Evolutionary conservation across 2,329 filamentous ascomycete species (phyloP), one percentile per base, ranked within the genome.

Genomic region (Helminthosporium solani): DNA sequence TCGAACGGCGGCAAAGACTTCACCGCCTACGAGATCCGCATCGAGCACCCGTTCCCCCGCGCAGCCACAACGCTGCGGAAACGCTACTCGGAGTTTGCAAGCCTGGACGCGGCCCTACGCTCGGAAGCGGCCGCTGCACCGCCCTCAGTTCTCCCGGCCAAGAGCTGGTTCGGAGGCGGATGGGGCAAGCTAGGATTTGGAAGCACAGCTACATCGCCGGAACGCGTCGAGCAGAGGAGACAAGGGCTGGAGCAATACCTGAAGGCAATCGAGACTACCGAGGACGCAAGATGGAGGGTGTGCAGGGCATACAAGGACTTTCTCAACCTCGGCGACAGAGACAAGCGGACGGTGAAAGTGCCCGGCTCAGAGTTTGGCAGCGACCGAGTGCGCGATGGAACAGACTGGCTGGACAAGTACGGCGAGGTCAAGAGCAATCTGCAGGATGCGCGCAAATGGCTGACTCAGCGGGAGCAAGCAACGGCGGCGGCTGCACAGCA

Each of bases 31-130:
- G 88, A 88, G 68, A 85, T 91, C 68, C 84, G 83, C 18, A 77
- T 94, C 48, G 84, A 86, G 42, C 82, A 90, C 0, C 87, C 87
- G 40, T 83, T 90, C 1, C 88, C 88, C 0, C 79, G 92, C 12
- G 83, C 86, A 38, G 87, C 86, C 3, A 87, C 86, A 59, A 85
- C 87, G 54, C 77, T 90, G 4, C 83, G 85, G 61, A 92, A 91
- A 71, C 86, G 88, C 60, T 95, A 92, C 75, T 89, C 85, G 42
- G 88, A 94, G 66, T 94, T 94, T 64, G 74, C 76, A 44, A 68
- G 76, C 37, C 82, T 95, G 14, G 82, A 94, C 71, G 68, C 75
- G 23, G 71, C 79, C 3, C 78, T 95, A 7, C 75, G 77, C 16
- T 73, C 78, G 33, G 74, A 82, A 40, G 79, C 85, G 46, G 83